These are phyloP conservation scores for Isatis tinctoria DNA, from an alignment of 345 rosid species.

Conservation along the genomic window DNA sequence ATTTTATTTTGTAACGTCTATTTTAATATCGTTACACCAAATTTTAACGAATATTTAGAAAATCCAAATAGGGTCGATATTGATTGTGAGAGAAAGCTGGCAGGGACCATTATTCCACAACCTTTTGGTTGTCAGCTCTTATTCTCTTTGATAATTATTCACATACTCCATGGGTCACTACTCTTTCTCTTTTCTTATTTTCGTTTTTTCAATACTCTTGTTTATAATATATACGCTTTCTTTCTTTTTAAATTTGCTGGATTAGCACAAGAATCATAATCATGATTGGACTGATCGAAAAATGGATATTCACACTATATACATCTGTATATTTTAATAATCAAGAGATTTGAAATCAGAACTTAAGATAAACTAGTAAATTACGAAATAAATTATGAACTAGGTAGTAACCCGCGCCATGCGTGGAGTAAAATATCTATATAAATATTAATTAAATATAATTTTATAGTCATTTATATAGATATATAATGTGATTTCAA, in stretches of 20 bases:
- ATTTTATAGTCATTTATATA: no score
- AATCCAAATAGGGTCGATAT: slow-evolving; percentile 28
- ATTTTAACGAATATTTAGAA: slow-evolving; percentile 15
- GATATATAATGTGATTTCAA: no score
- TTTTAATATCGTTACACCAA: neutral
- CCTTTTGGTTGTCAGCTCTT: slow-evolving; percentile 41
- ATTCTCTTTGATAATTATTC: slow-evolving; percentile 35
- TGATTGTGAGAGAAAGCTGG: slow-evolving; percentile 37
- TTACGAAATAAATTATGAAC: neutral
- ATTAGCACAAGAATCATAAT: slow-evolving; percentile 25
- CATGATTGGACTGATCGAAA: slow-evolving; percentile 17
- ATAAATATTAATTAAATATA: no score
- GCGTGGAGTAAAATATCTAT: no score
- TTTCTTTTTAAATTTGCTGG: slow-evolving; percentile 21
- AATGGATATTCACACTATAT: neutral
- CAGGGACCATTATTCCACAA: slow-evolving; percentile 39
- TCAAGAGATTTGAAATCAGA: slow-evolving; percentile 4
- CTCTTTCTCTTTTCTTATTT: slow-evolving; percentile 14
- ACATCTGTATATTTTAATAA: neutral
- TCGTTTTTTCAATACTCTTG: neutral
- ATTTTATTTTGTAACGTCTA: neutral
- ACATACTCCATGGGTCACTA: slow-evolving; percentile 28
- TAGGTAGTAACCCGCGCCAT: no score
- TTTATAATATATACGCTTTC: slow-evolving; percentile 4
- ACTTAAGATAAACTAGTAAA: neutral